A percentile compares a stretch with the other conserved stretches of the same genome.
These are phyloP conservation scores for Pichia sp. DNA, from an alignment of 1,139 yeast species.

Conservation along the genomic window DNA sequence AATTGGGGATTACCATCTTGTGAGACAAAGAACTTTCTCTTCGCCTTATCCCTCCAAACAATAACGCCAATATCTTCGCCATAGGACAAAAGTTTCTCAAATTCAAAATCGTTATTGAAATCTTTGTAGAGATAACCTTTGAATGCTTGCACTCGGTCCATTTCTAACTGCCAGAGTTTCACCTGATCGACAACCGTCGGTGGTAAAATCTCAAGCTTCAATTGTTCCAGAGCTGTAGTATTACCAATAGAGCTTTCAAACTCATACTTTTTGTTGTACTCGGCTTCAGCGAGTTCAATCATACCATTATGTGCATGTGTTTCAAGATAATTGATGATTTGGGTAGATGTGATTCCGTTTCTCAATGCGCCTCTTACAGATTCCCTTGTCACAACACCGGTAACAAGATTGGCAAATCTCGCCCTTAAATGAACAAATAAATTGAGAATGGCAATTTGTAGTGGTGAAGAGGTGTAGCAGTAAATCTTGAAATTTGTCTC, in stretches of 20 bases:
- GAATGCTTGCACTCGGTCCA: constrained; percentile 85
- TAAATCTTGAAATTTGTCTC: constrained; percentile 93
- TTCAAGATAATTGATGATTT: constrained; percentile 80
- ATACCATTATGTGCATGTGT: constrained; percentile 95
- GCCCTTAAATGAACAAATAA: constrained; percentile 80
- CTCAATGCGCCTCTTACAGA: constrained; percentile 77
- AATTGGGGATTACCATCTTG: constrained; percentile 86
- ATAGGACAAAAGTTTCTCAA: constrained; percentile 63
- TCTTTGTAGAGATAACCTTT: constrained; percentile 89
- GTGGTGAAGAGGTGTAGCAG: constrained; percentile 91
- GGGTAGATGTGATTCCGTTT: constrained; percentile 94
- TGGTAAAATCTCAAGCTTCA: constrained; percentile 62
- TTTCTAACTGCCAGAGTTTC: constrained; percentile 90
- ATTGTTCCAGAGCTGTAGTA: constrained; percentile 31
- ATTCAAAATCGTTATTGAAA: constrained; percentile 74
- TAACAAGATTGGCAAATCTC: constrained; percentile 85
- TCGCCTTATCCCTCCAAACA: constrained; percentile 73
- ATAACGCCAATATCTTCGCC: constrained; percentile 90
- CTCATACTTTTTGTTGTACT: constrained; percentile 60
- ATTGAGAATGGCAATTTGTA: constrained; percentile 89
- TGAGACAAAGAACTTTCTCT: constrained; percentile 70
- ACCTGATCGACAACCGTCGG: constrained; percentile 97
- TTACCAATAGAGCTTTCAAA: constrained; percentile 48
- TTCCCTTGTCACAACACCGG: constrained; percentile 91
- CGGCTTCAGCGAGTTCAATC: constrained; percentile 67